Evolutionary conservation across 495 filamentous ascomycete genomes (phyloP).

Genomic region (Pyrenula aspistea): DNA sequence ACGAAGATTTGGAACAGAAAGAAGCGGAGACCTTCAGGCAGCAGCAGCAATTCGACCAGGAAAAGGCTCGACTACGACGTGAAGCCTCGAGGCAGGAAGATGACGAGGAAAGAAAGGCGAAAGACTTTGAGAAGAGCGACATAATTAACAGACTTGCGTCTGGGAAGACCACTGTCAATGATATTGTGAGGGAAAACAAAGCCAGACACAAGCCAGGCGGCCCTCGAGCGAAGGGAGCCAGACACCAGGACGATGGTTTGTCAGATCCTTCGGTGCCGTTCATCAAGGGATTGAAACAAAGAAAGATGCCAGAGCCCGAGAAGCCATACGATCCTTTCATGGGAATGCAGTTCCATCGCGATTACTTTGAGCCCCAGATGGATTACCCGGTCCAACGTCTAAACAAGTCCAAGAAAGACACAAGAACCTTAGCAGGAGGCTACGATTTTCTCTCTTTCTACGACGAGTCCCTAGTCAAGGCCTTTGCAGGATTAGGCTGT

Average conservation of each 20-base stretch:
- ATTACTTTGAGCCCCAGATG: constrained; percentile 57
- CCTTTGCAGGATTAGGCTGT: constrained; percentile 78
- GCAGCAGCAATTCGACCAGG: constrained; percentile 58
- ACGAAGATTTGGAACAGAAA: constrained; percentile 37
- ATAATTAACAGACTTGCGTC: constrained; percentile 38
- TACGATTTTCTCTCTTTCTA: constrained; percentile 76
- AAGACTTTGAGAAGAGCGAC: constrained; percentile 47
- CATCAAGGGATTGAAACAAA: constrained; percentile 69
- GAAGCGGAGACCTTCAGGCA: constrained; percentile 43
- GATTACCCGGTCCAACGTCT: constrained; percentile 57
- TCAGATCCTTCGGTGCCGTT: constrained; percentile 21
- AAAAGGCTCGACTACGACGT: constrained; percentile 43
- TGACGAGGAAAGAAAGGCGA: constrained; percentile 42
- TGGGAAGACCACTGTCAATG: constrained; percentile 35
- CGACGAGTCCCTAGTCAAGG: constrained; percentile 67
- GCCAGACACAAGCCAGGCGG: constrained; percentile 27
- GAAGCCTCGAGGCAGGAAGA: constrained; percentile 48
- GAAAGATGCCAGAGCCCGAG: constrained; percentile 45
- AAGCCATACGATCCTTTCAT: constrained; percentile 84
- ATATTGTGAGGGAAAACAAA: constrained; percentile 32
- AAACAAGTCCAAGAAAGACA: constrained; percentile 45
- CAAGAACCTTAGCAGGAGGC: constrained; percentile 59
- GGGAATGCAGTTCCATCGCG: constrained; percentile 52
- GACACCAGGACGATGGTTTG: constrained; percentile 9
- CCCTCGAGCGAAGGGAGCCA: constrained; percentile 20